Base-by-base conservation (phyloP, 2,329 filamentous ascomycete genomes). In the Beauveria australis region DNA sequence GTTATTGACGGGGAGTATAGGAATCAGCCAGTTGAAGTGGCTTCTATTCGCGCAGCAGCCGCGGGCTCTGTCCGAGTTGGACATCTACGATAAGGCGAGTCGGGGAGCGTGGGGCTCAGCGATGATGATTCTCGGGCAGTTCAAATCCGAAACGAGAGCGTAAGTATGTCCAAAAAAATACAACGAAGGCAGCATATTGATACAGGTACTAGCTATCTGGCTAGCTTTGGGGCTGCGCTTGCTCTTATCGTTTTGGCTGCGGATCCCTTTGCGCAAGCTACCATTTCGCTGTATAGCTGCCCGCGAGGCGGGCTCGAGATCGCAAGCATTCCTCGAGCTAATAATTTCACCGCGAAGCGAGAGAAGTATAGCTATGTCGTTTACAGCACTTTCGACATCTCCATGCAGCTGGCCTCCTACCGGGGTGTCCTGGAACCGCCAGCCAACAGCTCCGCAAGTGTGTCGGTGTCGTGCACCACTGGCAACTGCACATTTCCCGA, bases 11-110 rank as follows among this genome's bases (percentile, higher is more conserved):
- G 5, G 12, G 0, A 10, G 0, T 6, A 44, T 14, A 59, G 56
- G 56, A 9, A 59, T 59, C 3, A 52, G 56, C 33, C 56, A 59
- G 47, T n/a, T 59, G 3, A 59, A 59, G n/a, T 59, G 56, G 56
- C 46, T 59, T 10, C n/a, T 44, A 2, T 59, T 52, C 5, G 26
- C 47, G 10, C 24, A 33, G 12, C 16, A 52, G 3, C 47, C 47
- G 6, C 33, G n/a, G 5, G 24, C n/a, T 12, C 24, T 59, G 26
- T 59, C 56, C 6, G 37, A 52, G 4, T 44, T 59, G 37, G 56
- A 52, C n/a, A 12, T 59, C 0, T 59, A 59, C 14, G 56, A 59
- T n/a, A 52, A 24, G 12, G 56, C 56, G 24, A 59, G 56, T n/a
- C 19, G 56, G 30, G 46, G 56, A 10, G 46, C 37, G 6, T 59